Evolutionary conservation across 1,139 yeast species (phyloP).

Genomic region (Blastobotrys capitulatus): DNA sequence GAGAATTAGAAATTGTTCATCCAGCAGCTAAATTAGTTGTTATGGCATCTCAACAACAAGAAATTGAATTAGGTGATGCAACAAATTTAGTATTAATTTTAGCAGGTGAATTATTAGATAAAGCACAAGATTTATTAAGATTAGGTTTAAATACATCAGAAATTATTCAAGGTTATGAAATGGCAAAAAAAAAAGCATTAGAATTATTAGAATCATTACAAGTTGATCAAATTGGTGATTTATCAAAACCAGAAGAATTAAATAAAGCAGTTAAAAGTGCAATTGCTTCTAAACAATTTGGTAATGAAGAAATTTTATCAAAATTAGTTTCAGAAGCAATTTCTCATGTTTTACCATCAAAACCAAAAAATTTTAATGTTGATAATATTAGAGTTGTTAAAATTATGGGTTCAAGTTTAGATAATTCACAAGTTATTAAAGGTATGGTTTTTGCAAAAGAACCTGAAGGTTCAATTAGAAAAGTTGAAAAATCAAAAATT

Average conservation of each 20-base stretch:
- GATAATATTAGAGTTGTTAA: constrained; percentile 93
- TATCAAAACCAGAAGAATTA: constrained; percentile 52
- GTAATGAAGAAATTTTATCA: constrained; percentile 73
- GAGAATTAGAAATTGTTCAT: constrained; percentile 90
- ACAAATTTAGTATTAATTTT: constrained; percentile 65
- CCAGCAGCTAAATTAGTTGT: constrained; percentile 95
- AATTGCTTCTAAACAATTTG: constrained; percentile 90
- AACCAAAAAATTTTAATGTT: constrained; percentile 66
- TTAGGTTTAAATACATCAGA: constrained; percentile 87
- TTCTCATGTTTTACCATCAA: constrained; percentile 66
- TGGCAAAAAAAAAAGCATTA: constrained; percentile 72
- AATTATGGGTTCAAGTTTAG: constrained; percentile 86
- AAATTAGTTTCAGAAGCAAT: constrained; percentile 85
- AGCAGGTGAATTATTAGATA: constrained; percentile 87
- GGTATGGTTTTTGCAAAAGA: constrained; percentile 99
- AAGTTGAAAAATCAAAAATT: constrained; percentile 66
- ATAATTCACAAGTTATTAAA: constrained; percentile 71
- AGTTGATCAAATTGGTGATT: constrained; percentile 57
- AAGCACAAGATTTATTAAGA: constrained; percentile 77
- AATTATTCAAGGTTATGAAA: constrained; percentile 80
- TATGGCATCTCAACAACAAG: constrained; percentile 97
- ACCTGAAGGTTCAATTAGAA: constrained; percentile 85
- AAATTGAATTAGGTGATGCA: constrained; percentile 80
- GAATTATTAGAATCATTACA: constrained; percentile 58
- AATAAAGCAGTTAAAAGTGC: constrained; percentile 79